These are phyloP conservation scores for Eucalyptus microcorys DNA, from an alignment of 345 rosid genomes.

Conservation along the genomic window DNA sequence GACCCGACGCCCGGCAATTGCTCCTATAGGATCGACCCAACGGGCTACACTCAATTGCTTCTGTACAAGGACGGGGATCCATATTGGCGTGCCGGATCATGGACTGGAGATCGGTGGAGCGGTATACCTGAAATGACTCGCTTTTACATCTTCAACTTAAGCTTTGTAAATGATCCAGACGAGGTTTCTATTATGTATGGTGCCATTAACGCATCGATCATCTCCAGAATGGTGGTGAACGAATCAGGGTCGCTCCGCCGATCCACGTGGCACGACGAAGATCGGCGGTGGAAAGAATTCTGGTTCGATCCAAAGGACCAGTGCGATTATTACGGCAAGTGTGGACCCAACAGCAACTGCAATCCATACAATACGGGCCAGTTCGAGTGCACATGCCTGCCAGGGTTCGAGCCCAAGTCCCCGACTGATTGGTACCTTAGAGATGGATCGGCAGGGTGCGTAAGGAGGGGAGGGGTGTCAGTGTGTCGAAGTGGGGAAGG, in stretches of 20 bases:
- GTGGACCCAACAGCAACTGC: conserved; percentile 28
- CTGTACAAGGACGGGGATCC: background rate
- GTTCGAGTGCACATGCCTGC: conserved; percentile 43
- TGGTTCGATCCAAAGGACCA: conserved; percentile 38
- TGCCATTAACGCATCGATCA: conserved; percentile 1
- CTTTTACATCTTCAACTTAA: conserved; percentile 12
- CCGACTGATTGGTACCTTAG: conserved; percentile 29
- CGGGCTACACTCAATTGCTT: background rate
- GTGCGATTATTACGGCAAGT: conserved; percentile 43
- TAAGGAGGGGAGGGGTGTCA: conserved; percentile 4
- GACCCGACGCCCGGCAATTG: conserved; percentile 1
- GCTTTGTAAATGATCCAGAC: conserved; percentile 9
- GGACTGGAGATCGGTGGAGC: conserved; percentile 60
- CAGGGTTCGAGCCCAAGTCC: conserved; percentile 46
- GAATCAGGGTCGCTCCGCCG: conserved; percentile 23
- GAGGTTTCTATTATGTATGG: conserved; percentile 21
- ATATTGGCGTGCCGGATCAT: conserved; percentile 1
- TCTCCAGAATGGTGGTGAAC: conserved; percentile 31
- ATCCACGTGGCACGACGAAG: conserved; percentile 26
- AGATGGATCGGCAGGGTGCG: conserved; percentile 40
- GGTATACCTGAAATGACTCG: conserved; percentile 45
- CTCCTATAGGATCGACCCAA: background rate
- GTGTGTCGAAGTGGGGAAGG: conserved; percentile 32
- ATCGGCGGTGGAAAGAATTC: conserved; percentile 26
- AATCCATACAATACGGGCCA: background rate